phyloP scores from a whole-genome alignment of 2,329 filamentous ascomycete genomes.

The Boeremia exigua region DNA sequence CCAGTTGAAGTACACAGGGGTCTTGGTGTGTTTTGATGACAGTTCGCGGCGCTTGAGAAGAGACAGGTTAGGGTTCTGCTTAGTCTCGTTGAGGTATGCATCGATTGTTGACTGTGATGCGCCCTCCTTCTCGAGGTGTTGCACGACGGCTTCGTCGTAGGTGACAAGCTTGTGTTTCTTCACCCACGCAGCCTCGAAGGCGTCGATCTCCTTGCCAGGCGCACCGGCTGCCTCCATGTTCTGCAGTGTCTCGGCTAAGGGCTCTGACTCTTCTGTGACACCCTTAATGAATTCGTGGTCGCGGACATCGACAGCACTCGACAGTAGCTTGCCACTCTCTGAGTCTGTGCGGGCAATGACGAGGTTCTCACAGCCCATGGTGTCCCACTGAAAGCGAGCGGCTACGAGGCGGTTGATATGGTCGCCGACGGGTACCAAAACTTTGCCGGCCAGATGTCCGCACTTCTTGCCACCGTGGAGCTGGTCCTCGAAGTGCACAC shows the following conservation, averaged over 20 bases:
- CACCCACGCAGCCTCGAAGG: conserved; percentile 86
- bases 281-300: conserved; percentile 98
- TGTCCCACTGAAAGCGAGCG: conserved; percentile 94
- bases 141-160: conserved; percentile 87
- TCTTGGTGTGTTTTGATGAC: conserved; percentile 70
- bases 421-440: conserved; percentile 89
- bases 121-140: conserved; percentile 72
- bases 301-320: conserved; percentile 87
- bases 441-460: conserved; percentile 94
- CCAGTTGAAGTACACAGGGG: conserved; percentile 82
- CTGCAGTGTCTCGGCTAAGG: conserved; percentile 87
- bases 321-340: conserved; percentile 89
- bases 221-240: conserved; percentile 85
- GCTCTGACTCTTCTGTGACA: conserved; percentile 77
- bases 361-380: conserved; percentile 95
- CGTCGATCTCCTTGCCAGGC: conserved; percentile 79
- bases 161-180: conserved; percentile 83
- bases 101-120: conserved; percentile 69
- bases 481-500: conserved; percentile 97
- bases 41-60: conserved; percentile 77
- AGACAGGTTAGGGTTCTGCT: conserved; percentile 73
- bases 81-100: conserved; percentile 68
- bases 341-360: conserved; percentile 95
- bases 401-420: conserved; percentile 96
- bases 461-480: conserved; percentile 98